Base-by-base conservation (phyloP, 2,329 filamentous ascomycete genomes). In the Clarireedia paspali region DNA sequence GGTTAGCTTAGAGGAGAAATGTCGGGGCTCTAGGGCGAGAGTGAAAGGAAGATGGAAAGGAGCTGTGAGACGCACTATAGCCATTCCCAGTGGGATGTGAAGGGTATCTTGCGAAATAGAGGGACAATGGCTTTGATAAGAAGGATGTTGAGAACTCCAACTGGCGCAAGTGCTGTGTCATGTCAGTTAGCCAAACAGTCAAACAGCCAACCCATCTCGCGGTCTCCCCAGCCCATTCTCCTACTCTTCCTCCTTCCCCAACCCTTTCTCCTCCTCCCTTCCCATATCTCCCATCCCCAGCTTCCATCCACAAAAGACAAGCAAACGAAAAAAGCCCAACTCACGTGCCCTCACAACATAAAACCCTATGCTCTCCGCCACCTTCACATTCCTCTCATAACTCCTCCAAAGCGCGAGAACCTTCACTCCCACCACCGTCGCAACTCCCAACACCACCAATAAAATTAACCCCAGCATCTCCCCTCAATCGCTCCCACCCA, bases 61-160 rank as follows among this genome's bases (percentile, higher is more conserved):
- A 2, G 0, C 5, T 20, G 15, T 12, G 2, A 17, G 23, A 47
- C 59, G 47, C 53, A 64, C 60, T 53, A 57, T 2, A 64, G 52
- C 50, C 62, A 64, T 48, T 47, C 53, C 61, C 61, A 63, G 24
- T 59, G 57, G 15, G 49, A 39, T 4, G 57, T 48, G 24, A 47
- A 30, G 7, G 62, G 56, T 3, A 61, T 47, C 36, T 20, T 47
- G 17, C 42, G 36, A 14, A 62, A 39, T 17, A 62, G 15, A 7
- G 58, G 57, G 3, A 57, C 50, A 3, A 60, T 14, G 3, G 60
- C 45, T 3, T 55, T 56, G 42, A 57, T 54, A 0, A 53, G 6
- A 6, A 62, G 15, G 0, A 60, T 51, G 24, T 48, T 59, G 23
- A 45, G 10, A 27, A 49, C 56, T 42, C 59, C 59, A 44, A 62